Evolutionary conservation across 1,139 yeast species (phyloP).

Genomic region (Waltiozyma sp.): DNA sequence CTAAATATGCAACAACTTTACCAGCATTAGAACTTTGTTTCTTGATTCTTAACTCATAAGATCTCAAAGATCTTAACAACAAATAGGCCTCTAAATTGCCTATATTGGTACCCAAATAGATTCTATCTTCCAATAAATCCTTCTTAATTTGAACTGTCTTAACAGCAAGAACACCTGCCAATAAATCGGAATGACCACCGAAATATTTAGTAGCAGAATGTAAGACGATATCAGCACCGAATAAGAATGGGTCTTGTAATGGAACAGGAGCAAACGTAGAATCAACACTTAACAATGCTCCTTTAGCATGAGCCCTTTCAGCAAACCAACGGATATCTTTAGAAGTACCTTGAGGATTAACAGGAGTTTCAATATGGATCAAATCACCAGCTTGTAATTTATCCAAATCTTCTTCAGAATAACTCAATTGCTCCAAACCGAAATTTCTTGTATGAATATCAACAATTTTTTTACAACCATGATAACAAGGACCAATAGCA

Average conservation of each 20-base stretch:
- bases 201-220: conserved; percentile 88
- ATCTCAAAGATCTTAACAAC: conserved; percentile 92
- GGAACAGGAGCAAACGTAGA: conserved; percentile 94
- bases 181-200: conserved; percentile 90
- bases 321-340: conserved; percentile 54
- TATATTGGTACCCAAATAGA: conserved; percentile 88
- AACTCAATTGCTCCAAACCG: conserved; percentile 40
- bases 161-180: conserved; percentile 75
- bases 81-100: conserved; percentile 49
- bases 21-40: conserved; percentile 60
- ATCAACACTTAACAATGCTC: conserved; percentile 68
- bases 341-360: conserved; percentile 75
- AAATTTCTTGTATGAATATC: conserved; percentile 50
- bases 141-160: conserved; percentile 52
- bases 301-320: conserved; percentile 50
- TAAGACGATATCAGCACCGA: conserved; percentile 80
- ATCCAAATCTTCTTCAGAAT: conserved; percentile 39
- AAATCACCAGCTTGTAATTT: conserved; percentile 59
- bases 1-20: conserved; percentile 60
- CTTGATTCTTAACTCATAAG: conserved; percentile 70
- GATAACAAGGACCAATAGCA: conserved; percentile 74
- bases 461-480: conserved; percentile 69
- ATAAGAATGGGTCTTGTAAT: conserved; percentile 70
- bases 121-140: conserved; percentile 65
- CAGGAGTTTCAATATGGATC: conserved; percentile 78